Evolutionary conservation across 495 filamentous ascomycete species (phyloP).

Genomic region (Immersiella caudata): DNA sequence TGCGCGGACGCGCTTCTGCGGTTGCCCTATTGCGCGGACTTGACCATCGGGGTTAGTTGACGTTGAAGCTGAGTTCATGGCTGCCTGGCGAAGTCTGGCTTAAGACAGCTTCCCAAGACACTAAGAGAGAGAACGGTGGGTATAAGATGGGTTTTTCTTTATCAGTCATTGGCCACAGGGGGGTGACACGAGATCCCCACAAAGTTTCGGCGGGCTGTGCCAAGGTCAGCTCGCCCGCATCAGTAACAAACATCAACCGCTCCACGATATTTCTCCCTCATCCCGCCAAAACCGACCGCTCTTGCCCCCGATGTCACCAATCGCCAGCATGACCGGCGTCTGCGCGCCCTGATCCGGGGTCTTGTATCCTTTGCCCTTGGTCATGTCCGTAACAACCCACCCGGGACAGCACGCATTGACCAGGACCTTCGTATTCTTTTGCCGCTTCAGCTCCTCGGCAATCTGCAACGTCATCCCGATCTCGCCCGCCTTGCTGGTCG

Average conservation of each 20-base stretch:
- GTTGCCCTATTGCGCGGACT: no score
- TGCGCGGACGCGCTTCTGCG: no score
- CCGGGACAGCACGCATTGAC: constrained; percentile 59
- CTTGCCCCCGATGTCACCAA: constrained; percentile 47
- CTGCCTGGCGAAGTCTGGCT: no score
- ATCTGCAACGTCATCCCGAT: constrained; percentile 11
- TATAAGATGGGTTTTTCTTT: background rate
- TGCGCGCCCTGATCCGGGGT: constrained; percentile 53
- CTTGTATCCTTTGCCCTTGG: constrained; percentile 46
- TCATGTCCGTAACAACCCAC: constrained; percentile 58
- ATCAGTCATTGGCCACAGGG: background rate
- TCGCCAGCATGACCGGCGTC: constrained; percentile 56
- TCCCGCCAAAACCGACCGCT: constrained; percentile 51
- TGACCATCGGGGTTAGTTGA: no score
- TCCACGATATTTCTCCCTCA: constrained; percentile 47
- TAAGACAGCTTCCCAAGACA: no score
- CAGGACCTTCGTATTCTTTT: constrained; percentile 32
- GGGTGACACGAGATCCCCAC: no score
- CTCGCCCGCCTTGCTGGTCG: constrained; percentile 16
- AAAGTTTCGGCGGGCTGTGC: no score
- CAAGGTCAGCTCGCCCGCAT: no score
- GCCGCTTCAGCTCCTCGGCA: constrained; percentile 3
- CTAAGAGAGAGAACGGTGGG: background rate
- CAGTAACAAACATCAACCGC: background rate
- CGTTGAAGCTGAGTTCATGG: no score